Evolutionary conservation across 768 basidiomycete species (phyloP), one percentile per base, ranked within the genome.

Genomic region (Amanita pallidorosea): DNA sequence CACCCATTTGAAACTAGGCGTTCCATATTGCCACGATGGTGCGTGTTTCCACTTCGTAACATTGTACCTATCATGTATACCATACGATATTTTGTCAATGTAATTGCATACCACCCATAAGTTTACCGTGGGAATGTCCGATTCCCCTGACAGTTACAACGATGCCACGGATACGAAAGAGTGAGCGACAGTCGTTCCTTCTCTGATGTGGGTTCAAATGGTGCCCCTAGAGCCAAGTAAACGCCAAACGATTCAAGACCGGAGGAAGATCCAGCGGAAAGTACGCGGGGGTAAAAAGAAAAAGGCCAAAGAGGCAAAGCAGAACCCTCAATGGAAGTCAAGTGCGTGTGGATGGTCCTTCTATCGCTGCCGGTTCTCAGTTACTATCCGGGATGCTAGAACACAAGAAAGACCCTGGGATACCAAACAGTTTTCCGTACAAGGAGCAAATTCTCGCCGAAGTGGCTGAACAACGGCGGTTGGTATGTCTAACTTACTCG

Each of bases 371-470:
- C 25, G 12, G 9, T 15, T 18, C 40, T 34, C 31, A 33, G 33
- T 22, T 2, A n/a, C n/a, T n/a, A 36, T 48, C 17, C 22, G 35
- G 52, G 35, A 22, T 23, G 22, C n/a, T 45, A 88, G 87, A 87
- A 65, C 79, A 83, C 54, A 75, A 79, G 60, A 93, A 90, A 65
- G 93, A 97, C 64, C 90, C 88, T 27, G 93, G 93, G 41, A 92
- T 96, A 56, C 93, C 93, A 6, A 94, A 87, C 66, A 83, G 81
- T 53, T 92, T 92, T 68, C 92, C 90, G 4, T 93, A 84, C 75
- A 97, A 95, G 67, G 93, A 94, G 60, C 83, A 91, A 66, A 85
- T 97, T 55, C 71, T 97, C 25, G 93, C 91, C 4, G 93, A 97
- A 60, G 76, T 95, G 47, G 83, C 84, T 41, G 87, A 88, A 58